These are phyloP conservation scores for Monilinia laxa DNA, from an alignment of 2,329 filamentous ascomycete species.

Conservation along the genomic window DNA sequence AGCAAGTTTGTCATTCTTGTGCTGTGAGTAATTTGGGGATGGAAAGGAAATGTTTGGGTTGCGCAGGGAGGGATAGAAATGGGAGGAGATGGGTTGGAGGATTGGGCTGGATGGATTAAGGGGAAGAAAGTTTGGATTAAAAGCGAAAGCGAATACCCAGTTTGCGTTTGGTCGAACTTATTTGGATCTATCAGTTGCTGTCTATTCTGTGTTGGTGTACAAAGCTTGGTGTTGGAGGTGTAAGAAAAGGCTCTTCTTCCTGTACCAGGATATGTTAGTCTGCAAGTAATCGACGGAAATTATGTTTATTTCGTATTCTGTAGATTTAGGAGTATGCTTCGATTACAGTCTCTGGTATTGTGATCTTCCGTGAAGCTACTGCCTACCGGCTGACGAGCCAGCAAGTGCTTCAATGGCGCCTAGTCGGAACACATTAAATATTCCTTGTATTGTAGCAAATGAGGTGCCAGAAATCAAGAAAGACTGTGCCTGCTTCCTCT, in stretches of 20 bases:
- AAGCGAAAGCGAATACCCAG: slow-evolving; percentile 18
- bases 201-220: slow-evolving; percentile 8
- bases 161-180: neutral
- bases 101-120: slow-evolving; percentile 29
- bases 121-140: neutral
- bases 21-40: slow-evolving; percentile 58
- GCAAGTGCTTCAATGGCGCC: neutral
- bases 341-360: neutral
- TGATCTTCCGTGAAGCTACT: neutral
- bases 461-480: neutral
- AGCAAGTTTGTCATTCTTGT: slow-evolving; percentile 58
- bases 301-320: neutral
- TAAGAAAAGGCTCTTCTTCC: neutral
- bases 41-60: slow-evolving; percentile 53
- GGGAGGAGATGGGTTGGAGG: slow-evolving; percentile 31
- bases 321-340: neutral
- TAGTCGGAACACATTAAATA: neutral
- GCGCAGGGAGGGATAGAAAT: slow-evolving; percentile 42
- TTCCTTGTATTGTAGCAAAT: neutral
- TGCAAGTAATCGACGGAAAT: neutral
- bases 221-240: slow-evolving; percentile 8
- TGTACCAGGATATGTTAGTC: slow-evolving; percentile 1
- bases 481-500: neutral
- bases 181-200: neutral
- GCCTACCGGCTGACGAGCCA: neutral